phyloP scores from a whole-genome alignment of 1,284 basidiomycete genomes.

The Melampsora larici-populina region DNA sequence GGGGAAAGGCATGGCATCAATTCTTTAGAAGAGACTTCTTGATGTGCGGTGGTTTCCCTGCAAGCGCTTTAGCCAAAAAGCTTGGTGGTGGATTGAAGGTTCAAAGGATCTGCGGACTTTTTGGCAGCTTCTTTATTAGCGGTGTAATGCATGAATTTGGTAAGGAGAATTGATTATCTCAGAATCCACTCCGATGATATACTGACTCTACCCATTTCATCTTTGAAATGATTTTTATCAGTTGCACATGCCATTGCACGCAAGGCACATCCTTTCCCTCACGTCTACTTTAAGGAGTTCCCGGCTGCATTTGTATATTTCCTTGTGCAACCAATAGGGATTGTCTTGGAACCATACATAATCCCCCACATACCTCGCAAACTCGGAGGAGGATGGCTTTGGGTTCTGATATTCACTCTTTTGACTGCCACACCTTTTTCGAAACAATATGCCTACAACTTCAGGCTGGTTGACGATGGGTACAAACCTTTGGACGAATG shows the following conservation, averaged over 20 bases:
- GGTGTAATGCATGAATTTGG: too few relatives aligned
- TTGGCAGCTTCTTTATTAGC: too few relatives aligned
- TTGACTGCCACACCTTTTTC: constrained; percentile 5
- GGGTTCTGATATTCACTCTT: background rate
- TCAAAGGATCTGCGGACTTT: too few relatives aligned
- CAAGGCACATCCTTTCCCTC: constrained; percentile 10
- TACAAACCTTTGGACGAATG: constrained; percentile 32
- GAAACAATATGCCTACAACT: background rate
- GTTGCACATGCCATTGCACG: constrained; percentile 6
- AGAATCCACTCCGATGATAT: too few relatives aligned
- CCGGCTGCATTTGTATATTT: constrained; percentile 12
- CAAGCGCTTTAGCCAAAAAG: too few relatives aligned
- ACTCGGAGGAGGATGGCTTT: constrained; percentile 10
- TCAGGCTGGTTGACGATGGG: constrained; percentile 20
- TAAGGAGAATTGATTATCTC: too few relatives aligned
- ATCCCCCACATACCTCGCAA: constrained; percentile 1
- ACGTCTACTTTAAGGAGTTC: background rate
- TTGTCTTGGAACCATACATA: constrained; percentile 12
- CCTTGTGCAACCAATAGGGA: constrained; percentile 15
- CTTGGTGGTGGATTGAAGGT: too few relatives aligned
- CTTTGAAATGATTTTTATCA: background rate
- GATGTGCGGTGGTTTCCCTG: too few relatives aligned
- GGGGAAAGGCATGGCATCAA: too few relatives aligned
- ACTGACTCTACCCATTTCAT: too few relatives aligned
- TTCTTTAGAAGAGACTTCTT: too few relatives aligned